Evolutionary conservation across 768 basidiomycete species (phyloP).

Genomic region (Kockovaella imperatae): DNA sequence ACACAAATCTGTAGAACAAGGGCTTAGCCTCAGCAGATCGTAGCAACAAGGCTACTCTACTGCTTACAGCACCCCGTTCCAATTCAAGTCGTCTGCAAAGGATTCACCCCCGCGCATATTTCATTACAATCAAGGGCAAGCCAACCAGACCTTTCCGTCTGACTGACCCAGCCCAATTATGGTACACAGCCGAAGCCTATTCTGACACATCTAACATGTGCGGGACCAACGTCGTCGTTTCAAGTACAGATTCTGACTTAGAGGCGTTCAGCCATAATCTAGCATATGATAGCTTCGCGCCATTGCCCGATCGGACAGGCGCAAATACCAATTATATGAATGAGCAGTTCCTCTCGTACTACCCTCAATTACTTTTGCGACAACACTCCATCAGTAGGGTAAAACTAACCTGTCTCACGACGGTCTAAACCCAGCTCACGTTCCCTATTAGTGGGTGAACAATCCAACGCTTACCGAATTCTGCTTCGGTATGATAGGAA

Average conservation of each 20-base stretch:
- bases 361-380: conserved; percentile 70
- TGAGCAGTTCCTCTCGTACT: conserved; percentile 76
- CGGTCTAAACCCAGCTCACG: conserved; percentile 63
- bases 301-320: conserved; percentile 70
- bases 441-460: conserved; percentile 72
- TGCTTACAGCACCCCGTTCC: conserved; percentile 67
- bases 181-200: conserved; percentile 66
- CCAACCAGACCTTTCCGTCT: conserved; percentile 53
- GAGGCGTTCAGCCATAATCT: conserved; percentile 80
- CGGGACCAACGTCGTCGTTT: conserved; percentile 64
- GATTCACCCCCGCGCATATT: conserved; percentile 65
- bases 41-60: conserved; percentile 73
- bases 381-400: conserved; percentile 71
- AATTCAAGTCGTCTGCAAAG: conserved; percentile 74
- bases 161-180: conserved; percentile 52
- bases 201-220: conserved; percentile 58
- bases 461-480: conserved; percentile 73
- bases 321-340: conserved; percentile 78
- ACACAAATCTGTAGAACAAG: conserved; percentile 65
- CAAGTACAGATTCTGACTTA: conserved; percentile 74
- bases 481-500: conserved; percentile 74
- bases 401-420: conserved; percentile 81
- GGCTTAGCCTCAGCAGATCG: conserved; percentile 70
- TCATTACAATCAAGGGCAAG: conserved; percentile 56
- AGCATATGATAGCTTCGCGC: conserved; percentile 72